phyloP scores from a whole-genome alignment of 257 asterid species.

The Penstemon davidsonii region DNA sequence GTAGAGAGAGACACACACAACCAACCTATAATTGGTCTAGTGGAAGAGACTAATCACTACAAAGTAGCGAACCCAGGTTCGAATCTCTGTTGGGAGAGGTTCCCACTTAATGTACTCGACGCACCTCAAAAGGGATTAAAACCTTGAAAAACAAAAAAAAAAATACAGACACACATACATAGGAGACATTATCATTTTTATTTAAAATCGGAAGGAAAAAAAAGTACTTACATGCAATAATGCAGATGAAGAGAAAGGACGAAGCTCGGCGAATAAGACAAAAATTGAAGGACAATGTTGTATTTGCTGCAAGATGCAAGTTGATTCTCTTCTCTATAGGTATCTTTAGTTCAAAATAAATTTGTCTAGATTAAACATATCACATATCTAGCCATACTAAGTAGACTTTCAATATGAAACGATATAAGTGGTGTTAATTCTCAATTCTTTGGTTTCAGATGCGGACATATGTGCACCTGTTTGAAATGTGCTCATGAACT shows the following conservation, averaged over 20 bases:
- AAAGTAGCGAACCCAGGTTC: no score
- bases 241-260: constrained; percentile 52
- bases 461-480: constrained; percentile 97
- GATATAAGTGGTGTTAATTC: neutral
- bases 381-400: no score
- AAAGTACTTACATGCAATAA: neutral
- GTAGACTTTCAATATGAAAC: no score
- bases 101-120: no score
- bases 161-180: neutral
- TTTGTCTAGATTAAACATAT: no score
- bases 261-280: constrained; percentile 29
- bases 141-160: no score
- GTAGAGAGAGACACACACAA: no score
- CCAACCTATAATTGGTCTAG: no score
- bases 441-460: constrained; percentile 39
- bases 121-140: no score
- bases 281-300: constrained; percentile 52
- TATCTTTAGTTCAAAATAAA: constrained; percentile 19
- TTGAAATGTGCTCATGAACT: constrained; percentile 75
- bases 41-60: no score
- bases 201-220: neutral
- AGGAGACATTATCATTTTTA: neutral
- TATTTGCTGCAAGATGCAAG: constrained; percentile 62
- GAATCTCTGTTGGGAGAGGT: no score
- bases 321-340: constrained; percentile 83